A percentile compares a stretch with the other conserved stretches of the same genome.
phyloP scores from a whole-genome alignment of 345 rosid genomes.

The Carallia pectinifolia region DNA sequence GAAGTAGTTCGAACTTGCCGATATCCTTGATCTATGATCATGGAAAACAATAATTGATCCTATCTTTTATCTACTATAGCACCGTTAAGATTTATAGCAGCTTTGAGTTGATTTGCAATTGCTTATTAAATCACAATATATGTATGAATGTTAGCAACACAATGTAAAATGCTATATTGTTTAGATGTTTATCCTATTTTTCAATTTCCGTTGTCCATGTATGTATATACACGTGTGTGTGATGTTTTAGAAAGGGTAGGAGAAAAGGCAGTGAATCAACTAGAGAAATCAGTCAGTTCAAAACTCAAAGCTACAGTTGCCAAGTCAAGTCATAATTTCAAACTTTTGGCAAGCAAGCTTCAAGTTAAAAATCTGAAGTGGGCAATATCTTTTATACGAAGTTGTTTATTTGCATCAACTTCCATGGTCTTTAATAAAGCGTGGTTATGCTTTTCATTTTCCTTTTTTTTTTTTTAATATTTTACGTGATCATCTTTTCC shows the following conservation, averaged over 20 bases:
- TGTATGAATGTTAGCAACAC: too few relatives aligned
- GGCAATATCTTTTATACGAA: background rate
- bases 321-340: constrained; percentile 81
- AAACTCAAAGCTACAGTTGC: constrained; percentile 82
- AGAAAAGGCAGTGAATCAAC: constrained; percentile 83
- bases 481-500: background rate
- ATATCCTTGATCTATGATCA: too few relatives aligned
- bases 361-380: constrained; percentile 40
- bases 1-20: too few relatives aligned
- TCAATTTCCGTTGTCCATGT: too few relatives aligned
- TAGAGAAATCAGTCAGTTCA: constrained; percentile 72
- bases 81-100: too few relatives aligned
- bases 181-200: too few relatives aligned
- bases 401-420: background rate
- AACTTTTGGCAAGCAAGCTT: constrained; percentile 90
- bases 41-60: too few relatives aligned
- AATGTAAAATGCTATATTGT: too few relatives aligned
- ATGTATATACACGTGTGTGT: too few relatives aligned
- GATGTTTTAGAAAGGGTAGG: constrained; percentile 72
- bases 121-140: too few relatives aligned
- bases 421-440: background rate
- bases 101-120: too few relatives aligned
- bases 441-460: background rate
- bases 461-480: background rate
- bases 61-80: too few relatives aligned